Evolutionary conservation across 805 yeast species (phyloP).

Genomic region (Lachancea meyersii): DNA sequence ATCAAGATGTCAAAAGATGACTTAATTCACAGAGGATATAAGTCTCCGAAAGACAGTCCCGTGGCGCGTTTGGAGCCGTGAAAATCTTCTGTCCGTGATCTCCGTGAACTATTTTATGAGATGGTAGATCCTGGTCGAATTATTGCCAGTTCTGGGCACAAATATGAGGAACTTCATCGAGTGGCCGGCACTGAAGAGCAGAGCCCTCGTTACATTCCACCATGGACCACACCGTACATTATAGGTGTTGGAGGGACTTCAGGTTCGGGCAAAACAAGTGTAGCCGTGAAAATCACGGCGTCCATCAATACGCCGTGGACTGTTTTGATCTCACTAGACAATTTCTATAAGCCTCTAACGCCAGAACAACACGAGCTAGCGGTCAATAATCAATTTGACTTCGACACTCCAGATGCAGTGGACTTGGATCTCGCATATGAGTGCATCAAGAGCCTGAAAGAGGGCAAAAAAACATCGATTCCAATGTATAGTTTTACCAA

Average conservation of each 20-base stretch:
- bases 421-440: slow-evolving; percentile 69
- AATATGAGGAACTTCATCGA: slow-evolving; percentile 1
- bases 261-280: slow-evolving; percentile 92
- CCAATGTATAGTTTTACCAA: slow-evolving; percentile 63
- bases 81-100: background rate
- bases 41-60: background rate
- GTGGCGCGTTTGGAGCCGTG: background rate
- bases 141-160: background rate
- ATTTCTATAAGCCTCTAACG: slow-evolving; percentile 75
- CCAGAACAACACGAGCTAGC: slow-evolving; percentile 59
- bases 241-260: slow-evolving; percentile 84
- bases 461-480: slow-evolving; percentile 61
- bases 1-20: background rate
- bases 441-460: slow-evolving; percentile 59
- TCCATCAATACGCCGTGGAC: slow-evolving; percentile 90
- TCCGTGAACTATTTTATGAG: background rate
- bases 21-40: background rate
- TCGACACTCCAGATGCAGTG: slow-evolving; percentile 79
- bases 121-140: background rate
- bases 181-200: background rate
- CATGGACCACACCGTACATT: slow-evolving; percentile 83
- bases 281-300: slow-evolving; percentile 75
- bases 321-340: slow-evolving; percentile 80
- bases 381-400: slow-evolving; percentile 66
- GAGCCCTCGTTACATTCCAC: slow-evolving; percentile 49